Evolutionary conservation across 169 alveolate genomes (phyloP).

Genomic region (Plasmodium gonderi): DNA sequence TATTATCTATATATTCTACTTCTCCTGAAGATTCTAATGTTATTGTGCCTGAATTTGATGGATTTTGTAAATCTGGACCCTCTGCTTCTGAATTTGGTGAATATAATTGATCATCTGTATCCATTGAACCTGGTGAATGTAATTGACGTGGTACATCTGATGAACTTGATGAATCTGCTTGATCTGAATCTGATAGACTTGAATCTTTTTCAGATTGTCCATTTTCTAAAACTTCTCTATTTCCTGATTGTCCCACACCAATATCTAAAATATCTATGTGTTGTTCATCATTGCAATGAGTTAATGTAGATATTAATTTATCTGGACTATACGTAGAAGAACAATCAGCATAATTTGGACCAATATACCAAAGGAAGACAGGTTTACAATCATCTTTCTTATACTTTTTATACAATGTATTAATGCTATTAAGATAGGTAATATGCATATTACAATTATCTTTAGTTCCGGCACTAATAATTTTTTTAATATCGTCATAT

Average conservation of each 20-base stretch:
- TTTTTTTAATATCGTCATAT: not conserved
- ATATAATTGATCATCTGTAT: too few relatives aligned
- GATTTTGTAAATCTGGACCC: too few relatives aligned
- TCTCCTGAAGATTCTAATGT: not conserved
- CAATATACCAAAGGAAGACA: not conserved
- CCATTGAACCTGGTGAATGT: too few relatives aligned
- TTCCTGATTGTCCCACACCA: not conserved
- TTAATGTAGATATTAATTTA: not conserved
- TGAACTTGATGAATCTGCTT: too few relatives aligned
- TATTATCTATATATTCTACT: not conserved
- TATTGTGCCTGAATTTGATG: not conserved
- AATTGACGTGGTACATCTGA: too few relatives aligned
- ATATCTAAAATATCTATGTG: not conserved
- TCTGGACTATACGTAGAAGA: not conserved
- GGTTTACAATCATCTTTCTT: not conserved
- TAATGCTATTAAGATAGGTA: not conserved
- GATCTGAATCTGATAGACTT: too few relatives aligned
- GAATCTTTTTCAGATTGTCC: too few relatives aligned
- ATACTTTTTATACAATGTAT: not conserved
- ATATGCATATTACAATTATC: not conserved
- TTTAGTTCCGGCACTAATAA: not conserved
- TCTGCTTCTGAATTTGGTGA: too few relatives aligned
- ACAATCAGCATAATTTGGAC: not conserved
- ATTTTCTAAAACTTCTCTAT: not conserved
- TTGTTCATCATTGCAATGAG: not conserved